These are phyloP conservation scores for Zymoseptoria ardabiliae DNA, from an alignment of 2,329 filamentous ascomycete genomes.

Conservation along the genomic window DNA sequence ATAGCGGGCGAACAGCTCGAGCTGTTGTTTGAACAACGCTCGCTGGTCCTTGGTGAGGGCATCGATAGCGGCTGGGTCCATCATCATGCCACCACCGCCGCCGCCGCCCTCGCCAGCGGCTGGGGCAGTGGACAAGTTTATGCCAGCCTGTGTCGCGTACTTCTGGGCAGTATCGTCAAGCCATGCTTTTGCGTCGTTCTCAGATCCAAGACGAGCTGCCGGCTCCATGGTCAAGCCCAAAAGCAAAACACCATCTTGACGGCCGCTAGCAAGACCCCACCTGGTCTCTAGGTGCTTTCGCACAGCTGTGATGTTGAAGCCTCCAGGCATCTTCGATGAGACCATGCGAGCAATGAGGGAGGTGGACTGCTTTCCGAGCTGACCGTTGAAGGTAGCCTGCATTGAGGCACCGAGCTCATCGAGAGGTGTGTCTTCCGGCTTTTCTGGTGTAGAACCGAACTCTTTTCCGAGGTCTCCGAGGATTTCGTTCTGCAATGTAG, in stretches of 20 bases:
- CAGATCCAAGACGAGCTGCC: constrained; percentile 75
- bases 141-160: constrained; percentile 75
- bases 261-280: constrained; percentile 79
- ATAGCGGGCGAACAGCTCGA: constrained; percentile 90
- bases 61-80: constrained; percentile 96
- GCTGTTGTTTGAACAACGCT: constrained; percentile 94
- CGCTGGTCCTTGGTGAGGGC: constrained; percentile 95
- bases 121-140: constrained; percentile 68
- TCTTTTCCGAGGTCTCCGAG: constrained; percentile 96
- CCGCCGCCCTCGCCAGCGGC: constrained; percentile 66
- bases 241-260: constrained; percentile 85
- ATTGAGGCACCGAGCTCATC: constrained; percentile 92
- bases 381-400: constrained; percentile 98
- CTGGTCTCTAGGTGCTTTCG: constrained; percentile 91
- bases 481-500: constrained; percentile 97
- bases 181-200: constrained; percentile 85
- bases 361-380: constrained; percentile 92
- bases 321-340: constrained; percentile 98
- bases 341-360: constrained; percentile 90
- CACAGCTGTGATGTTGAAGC: constrained; percentile 95
- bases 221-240: constrained; percentile 92
- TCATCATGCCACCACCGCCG: constrained; percentile 88
- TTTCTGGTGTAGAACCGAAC: constrained; percentile 95
- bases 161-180: constrained; percentile 83
- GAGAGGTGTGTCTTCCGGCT: constrained; percentile 93